Percentiles rank a stretch among this genome's conserved stretches.
These are phyloP conservation scores for Amanita fuliginea DNA, from an alignment of 768 basidiomycete genomes.

Conservation along the genomic window DNA sequence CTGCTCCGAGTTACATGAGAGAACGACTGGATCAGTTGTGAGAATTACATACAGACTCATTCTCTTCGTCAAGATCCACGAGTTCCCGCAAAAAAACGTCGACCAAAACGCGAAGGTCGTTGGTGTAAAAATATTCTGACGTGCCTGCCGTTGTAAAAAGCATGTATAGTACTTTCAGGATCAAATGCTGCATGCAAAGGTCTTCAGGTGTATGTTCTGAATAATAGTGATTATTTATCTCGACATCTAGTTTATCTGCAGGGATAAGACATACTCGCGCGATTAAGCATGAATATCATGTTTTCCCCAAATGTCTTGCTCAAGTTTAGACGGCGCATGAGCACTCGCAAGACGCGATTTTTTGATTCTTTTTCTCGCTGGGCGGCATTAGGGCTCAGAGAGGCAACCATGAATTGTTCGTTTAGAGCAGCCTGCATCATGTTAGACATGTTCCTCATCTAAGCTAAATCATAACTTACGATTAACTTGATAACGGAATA, in stretches of 20 bases:
- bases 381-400: constrained; percentile 27
- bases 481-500: constrained; percentile 93
- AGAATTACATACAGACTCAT: constrained; percentile 61
- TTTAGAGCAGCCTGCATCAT: constrained; percentile 71
- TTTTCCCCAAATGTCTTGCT: constrained; percentile 97
- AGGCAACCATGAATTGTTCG: constrained; percentile 97
- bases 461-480: constrained; percentile 32
- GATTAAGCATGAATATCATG: constrained; percentile 97
- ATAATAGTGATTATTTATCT: neutral
- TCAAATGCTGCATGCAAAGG: constrained; percentile 86
- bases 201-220: constrained; percentile 82
- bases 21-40: constrained; percentile 1
- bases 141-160: constrained; percentile 91
- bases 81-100: constrained; percentile 97
- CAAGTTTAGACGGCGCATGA: constrained; percentile 76
- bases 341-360: constrained; percentile 75
- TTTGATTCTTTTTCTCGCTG: constrained; percentile 24
- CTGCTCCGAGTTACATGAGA: constrained; percentile 21
- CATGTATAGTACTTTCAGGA: constrained; percentile 90
- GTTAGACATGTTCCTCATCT: neutral
- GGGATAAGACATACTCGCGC: constrained; percentile 57
- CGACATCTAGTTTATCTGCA: neutral
- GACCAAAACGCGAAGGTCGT: constrained; percentile 90
- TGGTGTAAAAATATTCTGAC: constrained; percentile 96
- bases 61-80: constrained; percentile 84